phyloP scores from a whole-genome alignment of 495 filamentous ascomycete genomes.

The Lasiosphaeria ovina region DNA sequence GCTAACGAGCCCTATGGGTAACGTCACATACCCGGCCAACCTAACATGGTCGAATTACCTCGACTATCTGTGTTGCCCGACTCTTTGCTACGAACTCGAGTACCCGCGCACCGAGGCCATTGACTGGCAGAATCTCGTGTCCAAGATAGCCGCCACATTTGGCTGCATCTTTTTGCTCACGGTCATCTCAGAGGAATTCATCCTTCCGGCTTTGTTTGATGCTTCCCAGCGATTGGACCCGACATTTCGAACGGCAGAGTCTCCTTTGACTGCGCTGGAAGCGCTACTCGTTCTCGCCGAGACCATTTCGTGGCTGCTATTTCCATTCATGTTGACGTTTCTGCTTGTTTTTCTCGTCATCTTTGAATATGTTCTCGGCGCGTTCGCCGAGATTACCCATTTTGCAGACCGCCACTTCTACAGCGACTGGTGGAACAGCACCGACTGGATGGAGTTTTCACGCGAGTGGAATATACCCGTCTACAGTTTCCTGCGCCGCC shows the following conservation, averaged over 20 bases:
- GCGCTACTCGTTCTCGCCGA: slow-evolving; percentile 78
- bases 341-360: slow-evolving; percentile 93
- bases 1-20: slow-evolving; percentile 82
- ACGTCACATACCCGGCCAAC: slow-evolving; percentile 87
- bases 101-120: slow-evolving; percentile 78
- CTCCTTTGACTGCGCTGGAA: slow-evolving; percentile 57
- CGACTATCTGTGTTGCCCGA: slow-evolving; percentile 90
- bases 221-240: slow-evolving; percentile 64
- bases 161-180: slow-evolving; percentile 96
- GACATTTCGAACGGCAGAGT: slow-evolving; percentile 14
- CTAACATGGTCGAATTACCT: slow-evolving; percentile 76
- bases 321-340: slow-evolving; percentile 97
- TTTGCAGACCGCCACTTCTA: slow-evolving; percentile 97
- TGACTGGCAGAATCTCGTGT: slow-evolving; percentile 78
- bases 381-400: slow-evolving; percentile 90
- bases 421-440: slow-evolving; percentile 92
- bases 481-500: slow-evolving; percentile 93
- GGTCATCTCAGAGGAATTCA: slow-evolving; percentile 90
- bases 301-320: slow-evolving; percentile 89
- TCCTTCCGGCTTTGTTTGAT: slow-evolving; percentile 82
- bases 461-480: slow-evolving; percentile 98
- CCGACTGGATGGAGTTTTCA: slow-evolving; percentile 92
- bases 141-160: slow-evolving; percentile 86
- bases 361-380: slow-evolving; percentile 94
- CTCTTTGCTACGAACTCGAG: slow-evolving; percentile 95